Evolutionary conservation across 176 grass and related monocot species (phyloP).

Genomic region (Panicum miliaceum): DNA sequence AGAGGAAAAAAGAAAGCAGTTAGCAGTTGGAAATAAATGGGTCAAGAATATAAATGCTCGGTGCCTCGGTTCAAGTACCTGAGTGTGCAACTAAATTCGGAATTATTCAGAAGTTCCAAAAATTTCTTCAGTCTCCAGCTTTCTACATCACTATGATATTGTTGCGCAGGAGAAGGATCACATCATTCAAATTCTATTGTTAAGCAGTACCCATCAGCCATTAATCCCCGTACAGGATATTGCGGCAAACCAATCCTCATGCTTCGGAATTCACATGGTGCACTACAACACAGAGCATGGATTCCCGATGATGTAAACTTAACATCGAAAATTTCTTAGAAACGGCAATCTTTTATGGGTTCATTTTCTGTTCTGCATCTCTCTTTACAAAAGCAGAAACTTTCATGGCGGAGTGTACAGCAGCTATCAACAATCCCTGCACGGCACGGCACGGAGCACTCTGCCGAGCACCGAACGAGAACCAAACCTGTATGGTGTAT

Average conservation of each 20-base stretch:
- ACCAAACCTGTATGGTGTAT: constrained; percentile 11
- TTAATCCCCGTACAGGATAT: not conserved
- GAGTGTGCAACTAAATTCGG: not conserved
- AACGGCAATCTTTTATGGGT: constrained; percentile 14
- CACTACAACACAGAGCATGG: not conserved
- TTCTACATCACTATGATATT: not conserved
- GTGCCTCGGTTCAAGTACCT: not conserved
- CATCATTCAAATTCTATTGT: not conserved
- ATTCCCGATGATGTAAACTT: not conserved
- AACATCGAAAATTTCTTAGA: not conserved
- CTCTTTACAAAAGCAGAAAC: constrained; percentile 42
- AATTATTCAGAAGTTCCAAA: not conserved
- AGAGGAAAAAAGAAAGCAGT: not conserved
- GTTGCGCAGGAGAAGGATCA: constrained; percentile 6
- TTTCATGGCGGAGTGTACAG: constrained; percentile 15
- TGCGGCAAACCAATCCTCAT: not conserved
- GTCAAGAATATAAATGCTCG: constrained; percentile 12
- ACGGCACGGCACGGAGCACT: constrained; percentile 2
- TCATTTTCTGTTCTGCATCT: not conserved
- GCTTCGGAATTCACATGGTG: constrained; percentile 23
- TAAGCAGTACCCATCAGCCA: not conserved
- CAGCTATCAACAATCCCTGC: not conserved
- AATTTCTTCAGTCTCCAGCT: not conserved
- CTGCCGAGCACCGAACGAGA: not conserved
- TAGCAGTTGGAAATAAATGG: constrained; percentile 16